Conservation (phyloP, 305 asterid genomes). For the Fraxinus sp. region DNA sequence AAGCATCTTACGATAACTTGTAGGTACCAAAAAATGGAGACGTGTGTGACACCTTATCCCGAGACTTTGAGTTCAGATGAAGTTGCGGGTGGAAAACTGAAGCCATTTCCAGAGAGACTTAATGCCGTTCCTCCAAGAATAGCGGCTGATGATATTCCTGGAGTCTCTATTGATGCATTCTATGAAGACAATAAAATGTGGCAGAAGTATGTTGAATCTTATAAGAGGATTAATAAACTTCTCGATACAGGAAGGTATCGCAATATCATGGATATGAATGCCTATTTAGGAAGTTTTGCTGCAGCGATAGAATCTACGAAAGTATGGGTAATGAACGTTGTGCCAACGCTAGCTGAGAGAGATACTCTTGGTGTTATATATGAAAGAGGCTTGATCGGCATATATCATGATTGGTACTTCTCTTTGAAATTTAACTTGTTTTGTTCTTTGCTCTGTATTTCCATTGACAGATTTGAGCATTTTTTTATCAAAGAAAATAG, state of each 20-base stretch:
- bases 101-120: constrained; percentile 45
- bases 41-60: constrained; percentile 39
- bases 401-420: constrained; percentile 46
- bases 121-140: constrained; percentile 45
- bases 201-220: constrained; percentile 43
- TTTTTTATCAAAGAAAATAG: not conserved
- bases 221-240: constrained; percentile 40
- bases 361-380: constrained; percentile 46
- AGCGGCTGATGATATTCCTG: constrained; percentile 31
- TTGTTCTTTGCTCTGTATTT: not conserved
- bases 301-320: constrained; percentile 43
- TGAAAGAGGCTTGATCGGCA: constrained; percentile 49
- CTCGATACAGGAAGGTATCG: constrained; percentile 40
- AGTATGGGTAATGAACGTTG: constrained; percentile 52
- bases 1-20: not conserved
- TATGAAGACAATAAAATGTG: constrained; percentile 40
- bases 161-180: constrained; percentile 35
- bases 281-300: constrained; percentile 49
- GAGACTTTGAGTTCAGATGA: constrained; percentile 35
- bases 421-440: not conserved
- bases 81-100: constrained; percentile 42
- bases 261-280: constrained; percentile 50
- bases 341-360: constrained; percentile 39
- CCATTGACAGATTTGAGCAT: not conserved
- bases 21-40: constrained; percentile 52